phyloP scores from a whole-genome alignment of 257 asterid species.

The Nicotiana obtusifolia region DNA sequence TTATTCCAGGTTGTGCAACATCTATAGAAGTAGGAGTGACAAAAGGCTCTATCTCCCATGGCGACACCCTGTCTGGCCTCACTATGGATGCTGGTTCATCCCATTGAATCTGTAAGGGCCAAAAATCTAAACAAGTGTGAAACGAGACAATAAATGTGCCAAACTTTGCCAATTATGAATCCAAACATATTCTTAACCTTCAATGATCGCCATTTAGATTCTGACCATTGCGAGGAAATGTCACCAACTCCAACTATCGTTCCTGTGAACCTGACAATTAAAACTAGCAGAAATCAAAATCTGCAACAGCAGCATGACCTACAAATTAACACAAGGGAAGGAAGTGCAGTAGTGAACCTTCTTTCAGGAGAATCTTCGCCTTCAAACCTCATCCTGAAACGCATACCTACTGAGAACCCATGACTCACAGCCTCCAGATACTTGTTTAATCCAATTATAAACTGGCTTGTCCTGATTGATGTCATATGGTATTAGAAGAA shows the following conservation, averaged over 20 bases:
- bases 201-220: conserved; percentile 80
- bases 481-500: not conserved
- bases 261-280: conserved; percentile 61
- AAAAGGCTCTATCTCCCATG: conserved; percentile 84
- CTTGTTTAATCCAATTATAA: conserved; percentile 65
- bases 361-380: conserved; percentile 87
- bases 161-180: not conserved
- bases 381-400: conserved; percentile 80
- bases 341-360: conserved; percentile 24
- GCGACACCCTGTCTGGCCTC: conserved; percentile 71
- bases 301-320: not conserved
- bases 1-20: conserved; percentile 34
- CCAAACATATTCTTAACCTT: conserved; percentile 39
- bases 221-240: conserved; percentile 56
- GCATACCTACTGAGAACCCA: conserved; percentile 61
- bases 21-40: conserved; percentile 46
- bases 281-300: not conserved
- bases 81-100: conserved; percentile 54
- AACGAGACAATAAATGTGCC: not conserved
- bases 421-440: conserved; percentile 52
- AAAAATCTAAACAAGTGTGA: not conserved
- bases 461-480: conserved; percentile 63
- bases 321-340: not conserved
- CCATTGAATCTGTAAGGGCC: conserved; percentile 58
- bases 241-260: conserved; percentile 74